Evolutionary conservation across 2,329 filamentous ascomycete species (phyloP).

Genomic region (Xylariaceae sp.): DNA sequence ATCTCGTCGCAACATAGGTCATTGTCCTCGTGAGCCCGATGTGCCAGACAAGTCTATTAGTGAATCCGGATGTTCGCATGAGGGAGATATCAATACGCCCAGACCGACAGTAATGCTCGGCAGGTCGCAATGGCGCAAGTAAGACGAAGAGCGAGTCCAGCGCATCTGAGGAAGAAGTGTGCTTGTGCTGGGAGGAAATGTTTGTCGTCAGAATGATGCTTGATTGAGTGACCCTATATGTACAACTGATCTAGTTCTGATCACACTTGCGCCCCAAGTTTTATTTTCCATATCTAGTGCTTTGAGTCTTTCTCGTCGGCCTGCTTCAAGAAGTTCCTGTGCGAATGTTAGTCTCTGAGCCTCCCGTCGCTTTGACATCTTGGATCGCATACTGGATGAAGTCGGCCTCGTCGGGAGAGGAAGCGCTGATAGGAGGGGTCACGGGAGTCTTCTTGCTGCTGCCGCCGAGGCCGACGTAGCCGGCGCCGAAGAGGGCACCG

Average conservation of each 20-base stretch:
- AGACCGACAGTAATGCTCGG: slow-evolving; percentile 16
- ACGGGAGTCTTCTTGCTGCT: slow-evolving; percentile 41
- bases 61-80: not conserved
- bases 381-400: slow-evolving; percentile 54
- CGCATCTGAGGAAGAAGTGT: slow-evolving; percentile 20
- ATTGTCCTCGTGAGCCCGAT: not conserved
- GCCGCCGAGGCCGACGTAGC: slow-evolving; percentile 41
- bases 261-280: slow-evolving; percentile 7
- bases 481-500: slow-evolving; percentile 45
- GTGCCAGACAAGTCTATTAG: not conserved
- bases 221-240: slow-evolving; percentile 28
- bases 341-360: slow-evolving; percentile 16
- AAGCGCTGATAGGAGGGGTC: slow-evolving; percentile 56
- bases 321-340: slow-evolving; percentile 45
- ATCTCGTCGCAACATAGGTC: not conserved
- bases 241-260: slow-evolving; percentile 23
- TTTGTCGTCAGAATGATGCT: slow-evolving; percentile 20
- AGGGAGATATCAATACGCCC: slow-evolving; percentile 4
- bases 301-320: slow-evolving; percentile 41
- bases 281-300: slow-evolving; percentile 33
- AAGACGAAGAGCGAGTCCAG: slow-evolving; percentile 14
- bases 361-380: slow-evolving; percentile 18
- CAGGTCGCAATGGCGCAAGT: slow-evolving; percentile 10
- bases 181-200: slow-evolving; percentile 10
- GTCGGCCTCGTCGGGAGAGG: slow-evolving; percentile 57